phyloP scores from a whole-genome alignment of 345 rosid genomes.

The Euclidium syriacum region DNA sequence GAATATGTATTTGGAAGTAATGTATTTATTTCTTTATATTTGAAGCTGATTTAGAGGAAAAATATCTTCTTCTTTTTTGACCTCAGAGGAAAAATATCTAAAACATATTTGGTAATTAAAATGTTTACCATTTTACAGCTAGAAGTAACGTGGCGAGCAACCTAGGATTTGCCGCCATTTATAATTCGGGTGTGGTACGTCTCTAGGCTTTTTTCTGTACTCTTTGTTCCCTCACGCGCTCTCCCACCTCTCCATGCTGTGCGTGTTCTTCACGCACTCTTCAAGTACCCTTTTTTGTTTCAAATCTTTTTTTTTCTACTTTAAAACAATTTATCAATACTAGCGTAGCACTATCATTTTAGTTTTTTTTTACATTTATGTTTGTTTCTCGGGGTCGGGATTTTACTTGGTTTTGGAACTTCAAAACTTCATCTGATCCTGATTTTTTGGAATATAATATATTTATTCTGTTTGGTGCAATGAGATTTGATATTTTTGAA shows the following conservation, averaged over 20 bases:
- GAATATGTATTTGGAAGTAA: background rate
- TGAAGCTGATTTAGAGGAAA: background rate
- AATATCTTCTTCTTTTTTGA: too few species aligned
- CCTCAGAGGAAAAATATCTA: background rate
- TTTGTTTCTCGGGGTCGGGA: background rate
- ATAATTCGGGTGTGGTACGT: conserved; percentile 45
- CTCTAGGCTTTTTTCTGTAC: conserved; percentile 50
- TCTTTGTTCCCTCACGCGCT: conserved; percentile 34
- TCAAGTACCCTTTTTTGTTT: background rate
- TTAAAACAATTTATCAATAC: background rate
- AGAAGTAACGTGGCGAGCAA: conserved; percentile 66
- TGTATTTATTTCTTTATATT: background rate
- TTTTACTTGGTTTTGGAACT: background rate
- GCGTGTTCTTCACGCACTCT: background rate
- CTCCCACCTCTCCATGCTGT: background rate
- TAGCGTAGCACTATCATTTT: too few species aligned
- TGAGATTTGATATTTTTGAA: background rate
- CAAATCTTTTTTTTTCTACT: background rate
- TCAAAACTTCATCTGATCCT: background rate
- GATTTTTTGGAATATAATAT: background rate
- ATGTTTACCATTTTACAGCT: conserved; percentile 36
- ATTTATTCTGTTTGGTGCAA: background rate
- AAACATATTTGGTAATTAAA: conserved; percentile 7
- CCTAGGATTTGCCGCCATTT: conserved; percentile 83
- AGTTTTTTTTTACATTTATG: background rate